Percentiles rank a stretch among this genome's conserved stretches.
Conservation (phyloP, 108 stramenopile genomes). For the Nitzschia inconspicua region DNA sequence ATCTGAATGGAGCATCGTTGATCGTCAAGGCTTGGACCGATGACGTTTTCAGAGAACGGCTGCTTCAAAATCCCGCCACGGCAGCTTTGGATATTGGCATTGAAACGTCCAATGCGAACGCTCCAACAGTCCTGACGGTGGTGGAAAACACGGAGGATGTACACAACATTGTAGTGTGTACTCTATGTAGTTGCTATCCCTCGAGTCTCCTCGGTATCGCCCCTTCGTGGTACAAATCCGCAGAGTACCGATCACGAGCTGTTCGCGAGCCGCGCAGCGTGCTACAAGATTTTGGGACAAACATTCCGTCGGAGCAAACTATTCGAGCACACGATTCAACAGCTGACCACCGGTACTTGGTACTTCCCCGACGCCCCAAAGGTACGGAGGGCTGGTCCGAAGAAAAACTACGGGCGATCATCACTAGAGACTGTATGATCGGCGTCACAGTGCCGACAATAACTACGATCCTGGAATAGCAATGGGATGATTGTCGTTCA, state of each 20-base stretch:
- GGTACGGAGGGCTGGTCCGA: conserved; percentile 48
- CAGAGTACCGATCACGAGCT: conserved; percentile 54
- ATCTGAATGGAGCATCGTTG: conserved; percentile 30
- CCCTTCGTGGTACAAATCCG: conserved; percentile 67
- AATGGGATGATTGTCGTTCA: too few species aligned
- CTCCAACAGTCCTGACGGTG: conserved; percentile 56
- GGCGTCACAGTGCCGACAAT: too few species aligned
- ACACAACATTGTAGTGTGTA: conserved; percentile 68
- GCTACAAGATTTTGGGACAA: conserved; percentile 44
- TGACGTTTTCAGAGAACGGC: conserved; percentile 33
- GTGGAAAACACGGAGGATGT: conserved; percentile 35
- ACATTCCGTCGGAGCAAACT: conserved; percentile 4
- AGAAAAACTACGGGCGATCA: conserved; percentile 30
- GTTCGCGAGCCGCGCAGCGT: conserved; percentile 64
- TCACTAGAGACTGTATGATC: conserved; percentile 61
- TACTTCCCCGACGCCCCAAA: conserved; percentile 48
- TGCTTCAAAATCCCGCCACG: conserved; percentile 42
- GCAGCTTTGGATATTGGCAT: conserved; percentile 58
- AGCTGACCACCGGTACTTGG: conserved; percentile 65
- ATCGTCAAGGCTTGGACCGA: conserved; percentile 54
- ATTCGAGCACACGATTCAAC: conserved; percentile 70
- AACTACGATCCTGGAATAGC: too few species aligned
- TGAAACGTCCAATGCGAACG: conserved; percentile 50
- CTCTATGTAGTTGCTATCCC: conserved; percentile 70
- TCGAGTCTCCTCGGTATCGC: conserved; percentile 47